Evolutionary conservation across 176 grass and related monocot genomes (phyloP).

Genomic region (Avena eriantha): DNA sequence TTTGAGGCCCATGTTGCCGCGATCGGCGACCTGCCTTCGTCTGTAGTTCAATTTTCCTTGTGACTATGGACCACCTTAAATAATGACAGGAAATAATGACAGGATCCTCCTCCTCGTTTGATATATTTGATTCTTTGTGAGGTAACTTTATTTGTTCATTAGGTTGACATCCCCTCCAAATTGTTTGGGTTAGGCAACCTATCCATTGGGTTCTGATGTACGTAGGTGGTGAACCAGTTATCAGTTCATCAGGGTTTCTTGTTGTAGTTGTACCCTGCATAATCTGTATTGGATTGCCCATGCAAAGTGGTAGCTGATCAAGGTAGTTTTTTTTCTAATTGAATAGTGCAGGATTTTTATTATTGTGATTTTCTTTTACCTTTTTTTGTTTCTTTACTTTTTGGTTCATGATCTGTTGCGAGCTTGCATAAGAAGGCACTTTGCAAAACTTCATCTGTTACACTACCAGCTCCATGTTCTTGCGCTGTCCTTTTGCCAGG

Average conservation of each 20-base stretch:
- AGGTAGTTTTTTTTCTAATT: neutral
- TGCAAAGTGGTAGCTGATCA: neutral
- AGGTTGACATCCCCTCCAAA: neutral
- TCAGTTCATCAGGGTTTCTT: neutral
- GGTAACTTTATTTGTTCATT: neutral
- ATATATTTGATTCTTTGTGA: neutral
- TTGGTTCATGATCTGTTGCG: neutral
- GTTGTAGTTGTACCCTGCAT: neutral
- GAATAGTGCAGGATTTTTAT: neutral
- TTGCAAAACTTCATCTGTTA: neutral
- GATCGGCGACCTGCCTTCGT: too few relatives aligned
- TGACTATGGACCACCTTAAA: too few relatives aligned
- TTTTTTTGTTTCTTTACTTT: neutral
- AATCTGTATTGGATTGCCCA: neutral
- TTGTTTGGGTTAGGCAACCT: neutral
- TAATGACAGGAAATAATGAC: neutral
- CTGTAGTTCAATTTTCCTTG: too few relatives aligned
- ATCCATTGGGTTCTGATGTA: neutral
- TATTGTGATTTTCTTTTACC: neutral
- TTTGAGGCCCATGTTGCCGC: too few relatives aligned
- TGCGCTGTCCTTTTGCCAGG: neutral
- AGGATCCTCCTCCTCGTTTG: neutral
- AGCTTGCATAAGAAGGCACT: neutral
- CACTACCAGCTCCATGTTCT: neutral
- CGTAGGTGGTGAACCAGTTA: neutral